These are phyloP conservation scores for Coccomyxa sp. DNA, from an alignment of 139 green algal genomes.

Conservation along the genomic window DNA sequence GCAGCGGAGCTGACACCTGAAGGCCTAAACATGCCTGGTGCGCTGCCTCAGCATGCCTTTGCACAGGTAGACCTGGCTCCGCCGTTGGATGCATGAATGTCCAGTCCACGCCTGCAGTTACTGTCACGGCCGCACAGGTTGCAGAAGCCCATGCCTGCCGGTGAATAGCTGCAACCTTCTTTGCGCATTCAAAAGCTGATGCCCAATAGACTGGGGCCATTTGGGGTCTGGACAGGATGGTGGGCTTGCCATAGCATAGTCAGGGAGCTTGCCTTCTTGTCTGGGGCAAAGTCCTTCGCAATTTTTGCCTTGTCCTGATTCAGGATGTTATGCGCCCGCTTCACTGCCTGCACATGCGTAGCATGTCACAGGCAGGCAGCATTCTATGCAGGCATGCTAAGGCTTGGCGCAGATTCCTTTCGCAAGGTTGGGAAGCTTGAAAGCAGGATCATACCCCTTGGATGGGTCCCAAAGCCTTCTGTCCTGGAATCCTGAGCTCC, in stretches of 20 bases:
- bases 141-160: neutral
- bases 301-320: constrained; percentile 54
- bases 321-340: constrained; percentile 48
- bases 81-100: neutral
- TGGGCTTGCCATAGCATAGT: neutral
- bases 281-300: constrained; percentile 55
- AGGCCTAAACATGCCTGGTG: too few relatives aligned
- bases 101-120: neutral
- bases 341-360: constrained; percentile 53
- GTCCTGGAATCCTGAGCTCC: constrained; percentile 78
- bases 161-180: neutral
- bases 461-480: constrained; percentile 74
- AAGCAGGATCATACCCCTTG: too few relatives aligned
- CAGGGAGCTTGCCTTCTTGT: neutral
- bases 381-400: neutral
- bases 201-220: neutral
- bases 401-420: neutral
- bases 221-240: neutral
- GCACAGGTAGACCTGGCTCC: neutral
- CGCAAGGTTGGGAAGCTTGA: neutral
- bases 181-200: neutral
- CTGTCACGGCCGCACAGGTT: neutral
- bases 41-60: too few relatives aligned
- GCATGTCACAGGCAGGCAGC: neutral
- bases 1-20: neutral